phyloP scores from a whole-genome alignment of 352 stramenopile genomes.

The Lagenidium sp. region DNA sequence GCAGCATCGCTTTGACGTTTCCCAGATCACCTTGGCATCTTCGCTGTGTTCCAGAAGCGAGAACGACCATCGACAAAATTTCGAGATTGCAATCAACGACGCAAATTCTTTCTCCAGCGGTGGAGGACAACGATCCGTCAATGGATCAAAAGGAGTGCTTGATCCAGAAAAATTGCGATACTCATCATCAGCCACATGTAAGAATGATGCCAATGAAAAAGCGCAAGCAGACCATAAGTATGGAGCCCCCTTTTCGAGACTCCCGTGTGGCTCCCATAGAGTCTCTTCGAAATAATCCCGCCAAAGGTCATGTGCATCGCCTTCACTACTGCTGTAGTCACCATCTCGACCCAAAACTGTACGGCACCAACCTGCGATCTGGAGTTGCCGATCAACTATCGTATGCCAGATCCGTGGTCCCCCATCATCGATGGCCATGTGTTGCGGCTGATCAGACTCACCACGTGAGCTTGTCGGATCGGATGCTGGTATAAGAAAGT shows the following conservation, averaged over 20 bases:
- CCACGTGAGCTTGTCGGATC: slow-evolving; percentile 19
- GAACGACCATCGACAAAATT: slow-evolving; percentile 86
- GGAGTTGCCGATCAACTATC: slow-evolving; percentile 58
- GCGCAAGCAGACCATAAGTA: slow-evolving; percentile 82
- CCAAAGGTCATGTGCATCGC: slow-evolving; percentile 66
- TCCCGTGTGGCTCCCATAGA: slow-evolving; percentile 80
- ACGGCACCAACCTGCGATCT: slow-evolving; percentile 58
- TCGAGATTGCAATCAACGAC: slow-evolving; percentile 64
- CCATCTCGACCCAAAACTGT: slow-evolving; percentile 62
- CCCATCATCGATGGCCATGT: neutral
- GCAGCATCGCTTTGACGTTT: slow-evolving; percentile 78
- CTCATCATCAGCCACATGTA: slow-evolving; percentile 61
- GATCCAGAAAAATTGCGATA: too few species aligned
- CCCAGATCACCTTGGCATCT: slow-evolving; percentile 84
- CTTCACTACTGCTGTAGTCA: slow-evolving; percentile 31
- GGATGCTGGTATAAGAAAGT: slow-evolving; percentile 83
- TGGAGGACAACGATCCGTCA: slow-evolving; percentile 43
- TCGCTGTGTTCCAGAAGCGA: slow-evolving; percentile 75
- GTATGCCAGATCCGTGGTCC: too few species aligned
- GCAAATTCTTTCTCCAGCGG: slow-evolving; percentile 77
- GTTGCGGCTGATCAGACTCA: too few species aligned
- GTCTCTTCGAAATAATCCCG: slow-evolving; percentile 84
- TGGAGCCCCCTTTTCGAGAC: slow-evolving; percentile 75
- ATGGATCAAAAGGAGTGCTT: slow-evolving; percentile 54
- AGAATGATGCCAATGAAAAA: slow-evolving; percentile 71